Evolutionary conservation across 2,329 filamentous ascomycete species (phyloP), one percentile per base, ranked within the genome.

Genomic region (Claviceps sp.): DNA sequence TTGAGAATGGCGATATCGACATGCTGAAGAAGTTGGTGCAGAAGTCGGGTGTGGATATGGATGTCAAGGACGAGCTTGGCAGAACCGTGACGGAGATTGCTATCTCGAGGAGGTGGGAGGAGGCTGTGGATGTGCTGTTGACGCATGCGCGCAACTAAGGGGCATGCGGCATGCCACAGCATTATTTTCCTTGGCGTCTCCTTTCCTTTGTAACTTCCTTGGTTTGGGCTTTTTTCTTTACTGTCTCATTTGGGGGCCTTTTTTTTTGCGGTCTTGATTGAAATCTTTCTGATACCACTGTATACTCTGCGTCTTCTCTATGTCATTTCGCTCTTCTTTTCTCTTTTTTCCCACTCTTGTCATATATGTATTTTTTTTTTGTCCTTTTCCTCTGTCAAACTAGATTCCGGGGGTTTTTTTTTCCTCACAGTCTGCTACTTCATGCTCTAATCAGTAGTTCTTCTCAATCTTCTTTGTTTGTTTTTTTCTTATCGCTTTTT

Each of bases 1-100:
- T 84, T 13, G 81, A 85, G 66, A 80, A 82, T 58, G 80, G 81
- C 16, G 78, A 84, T 55, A 62, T 71, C 2, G 62, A 68, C 2
- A 69, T 84, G 13, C 66, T 85, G 41, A 70, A 65, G 47, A 62
- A 83, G 20, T 63, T 84, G 4, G 68, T 72, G 13, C 65, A 72
- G 44, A 73, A 71, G 56, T 67, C 69, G 13, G 73, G 70, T 3
- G 74, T 77, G 2, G 75, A 82, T 55, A 63, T 82, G 1, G 63
- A 71, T 1, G 73, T 71, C 11, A 67, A 64, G 48, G 79, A 82
- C 53, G 79, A 82, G 54, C 65, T 72, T 18, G 77, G 74, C 1
- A 69, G 70, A 43, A 75, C 69, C 0, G 76, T 82, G 3, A 65
- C 75, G 13, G 77, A 84, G 57, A 77, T 84, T 54, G 79, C 80